Percentiles rank a stretch among this genome's conserved stretches.
phyloP scores from a whole-genome alignment of 1,284 basidiomycete genomes.

The Austroboletus novae-zelandiae region DNA sequence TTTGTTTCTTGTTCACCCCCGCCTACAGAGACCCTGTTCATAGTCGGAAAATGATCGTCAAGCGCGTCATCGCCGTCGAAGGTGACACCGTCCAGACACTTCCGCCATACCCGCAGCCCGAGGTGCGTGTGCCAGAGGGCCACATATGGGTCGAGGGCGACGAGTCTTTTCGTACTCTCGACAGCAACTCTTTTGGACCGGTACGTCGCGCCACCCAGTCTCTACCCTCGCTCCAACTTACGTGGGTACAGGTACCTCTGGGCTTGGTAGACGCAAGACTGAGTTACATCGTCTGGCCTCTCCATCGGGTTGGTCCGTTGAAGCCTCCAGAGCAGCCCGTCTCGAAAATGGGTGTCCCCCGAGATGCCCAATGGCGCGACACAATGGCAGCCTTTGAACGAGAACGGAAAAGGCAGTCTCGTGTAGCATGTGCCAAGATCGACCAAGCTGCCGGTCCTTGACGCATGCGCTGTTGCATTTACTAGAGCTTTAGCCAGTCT shows the following conservation, averaged over 20 bases:
- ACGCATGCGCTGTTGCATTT: neutral
- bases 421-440: constrained; percentile 33
- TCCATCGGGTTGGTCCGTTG: constrained; percentile 48
- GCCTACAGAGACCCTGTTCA: constrained; percentile 57
- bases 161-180: constrained; percentile 47
- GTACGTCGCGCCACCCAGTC: constrained; percentile 37
- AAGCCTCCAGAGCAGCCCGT: constrained; percentile 24
- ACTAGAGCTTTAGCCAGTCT: too few species aligned
- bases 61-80: constrained; percentile 64
- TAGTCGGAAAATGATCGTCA: constrained; percentile 54
- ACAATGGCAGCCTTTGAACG: constrained; percentile 47
- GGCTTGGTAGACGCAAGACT: constrained; percentile 64
- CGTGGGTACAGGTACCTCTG: constrained; percentile 49
- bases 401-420: constrained; percentile 41
- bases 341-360: constrained; percentile 18
- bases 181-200: constrained; percentile 73
- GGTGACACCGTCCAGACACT: constrained; percentile 67
- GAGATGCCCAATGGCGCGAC: constrained; percentile 42
- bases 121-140: constrained; percentile 56
- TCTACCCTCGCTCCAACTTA: neutral
- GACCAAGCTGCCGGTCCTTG: constrained; percentile 1
- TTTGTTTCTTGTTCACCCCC: neutral
- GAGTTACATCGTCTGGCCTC: constrained; percentile 60
- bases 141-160: constrained; percentile 75
- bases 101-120: constrained; percentile 63